phyloP scores from a whole-genome alignment of 148 eudicot genomes.

The Euryodendron excelsum region DNA sequence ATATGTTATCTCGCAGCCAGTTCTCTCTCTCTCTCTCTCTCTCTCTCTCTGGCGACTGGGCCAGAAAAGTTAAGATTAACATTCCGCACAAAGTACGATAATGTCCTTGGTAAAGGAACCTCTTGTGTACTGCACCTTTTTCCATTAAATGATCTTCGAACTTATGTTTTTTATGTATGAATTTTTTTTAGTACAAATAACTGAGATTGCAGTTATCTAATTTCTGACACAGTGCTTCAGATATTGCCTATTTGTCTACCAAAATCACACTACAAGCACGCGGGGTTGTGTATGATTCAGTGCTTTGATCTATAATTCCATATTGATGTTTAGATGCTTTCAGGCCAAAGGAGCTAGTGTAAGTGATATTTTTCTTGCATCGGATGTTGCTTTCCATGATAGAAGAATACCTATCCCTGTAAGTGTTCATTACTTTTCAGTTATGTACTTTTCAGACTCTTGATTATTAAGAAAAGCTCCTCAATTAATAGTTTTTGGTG shows the following conservation, averaged over 20 bases:
- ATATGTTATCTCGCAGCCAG: neutral
- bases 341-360: conserved; percentile 92
- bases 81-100: too few species aligned
- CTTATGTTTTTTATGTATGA: too few species aligned
- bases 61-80: too few species aligned
- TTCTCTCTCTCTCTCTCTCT: neutral
- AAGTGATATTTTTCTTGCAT: conserved; percentile 79
- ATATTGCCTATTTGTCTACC: neutral
- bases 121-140: too few species aligned
- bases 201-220: too few species aligned
- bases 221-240: neutral
- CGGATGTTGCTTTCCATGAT: conserved; percentile 91
- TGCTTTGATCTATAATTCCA: neutral
- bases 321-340: conserved; percentile 14
- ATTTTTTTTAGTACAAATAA: too few species aligned
- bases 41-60: neutral
- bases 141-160: too few species aligned
- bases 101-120: too few species aligned
- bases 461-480: too few species aligned
- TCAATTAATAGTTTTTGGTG: too few species aligned
- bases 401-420: conserved; percentile 98
- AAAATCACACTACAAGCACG: neutral
- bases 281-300: neutral
- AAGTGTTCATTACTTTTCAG: conserved; percentile 28
- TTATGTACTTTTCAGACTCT: neutral